Evolutionary conservation across 257 asterid genomes (phyloP).

Genomic region (Jacaranda mimosifolia): DNA sequence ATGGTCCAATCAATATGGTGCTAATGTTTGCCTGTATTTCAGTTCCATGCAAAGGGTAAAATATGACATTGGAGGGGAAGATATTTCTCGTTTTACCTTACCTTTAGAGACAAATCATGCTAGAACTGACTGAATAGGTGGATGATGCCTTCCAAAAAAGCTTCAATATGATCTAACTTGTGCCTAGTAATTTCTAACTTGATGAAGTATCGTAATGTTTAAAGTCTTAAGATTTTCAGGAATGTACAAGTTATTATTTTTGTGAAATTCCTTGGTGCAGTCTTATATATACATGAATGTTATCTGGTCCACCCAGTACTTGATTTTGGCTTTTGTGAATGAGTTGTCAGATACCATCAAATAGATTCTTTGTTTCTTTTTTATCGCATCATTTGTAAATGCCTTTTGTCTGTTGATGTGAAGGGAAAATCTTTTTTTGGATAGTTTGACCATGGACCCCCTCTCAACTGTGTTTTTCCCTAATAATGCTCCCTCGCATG

Average conservation of each 20-base stretch:
- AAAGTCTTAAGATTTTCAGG: slow-evolving; percentile 19
- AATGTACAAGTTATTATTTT: slow-evolving; percentile 22
- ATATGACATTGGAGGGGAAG: slow-evolving; percentile 96
- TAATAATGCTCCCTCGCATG: slow-evolving; percentile 5
- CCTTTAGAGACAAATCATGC: slow-evolving; percentile 95
- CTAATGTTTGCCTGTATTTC: slow-evolving; percentile 45
- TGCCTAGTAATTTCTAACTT: slow-evolving; percentile 31
- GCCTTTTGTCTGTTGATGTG: slow-evolving; percentile 18
- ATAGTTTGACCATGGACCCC: too few relatives aligned
- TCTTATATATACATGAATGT: neutral
- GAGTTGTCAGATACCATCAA: slow-evolving; percentile 24
- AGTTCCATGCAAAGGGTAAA: slow-evolving; percentile 99
- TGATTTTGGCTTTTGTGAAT: slow-evolving; percentile 21
- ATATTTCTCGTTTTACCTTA: slow-evolving; percentile 89
- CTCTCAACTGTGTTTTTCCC: slow-evolving; percentile 31
- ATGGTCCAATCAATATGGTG: slow-evolving; percentile 20
- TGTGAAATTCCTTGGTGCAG: slow-evolving; percentile 19
- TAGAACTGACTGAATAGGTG: slow-evolving; percentile 93
- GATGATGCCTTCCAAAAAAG: slow-evolving; percentile 81
- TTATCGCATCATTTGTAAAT: slow-evolving; percentile 8
- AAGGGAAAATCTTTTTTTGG: neutral
- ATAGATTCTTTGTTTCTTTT: slow-evolving; percentile 11
- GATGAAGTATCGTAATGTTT: slow-evolving; percentile 15
- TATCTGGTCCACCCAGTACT: neutral
- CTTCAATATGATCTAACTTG: slow-evolving; percentile 74